phyloP scores from a whole-genome alignment of 768 basidiomycete genomes.

The Xerocomellus amylosporus region DNA sequence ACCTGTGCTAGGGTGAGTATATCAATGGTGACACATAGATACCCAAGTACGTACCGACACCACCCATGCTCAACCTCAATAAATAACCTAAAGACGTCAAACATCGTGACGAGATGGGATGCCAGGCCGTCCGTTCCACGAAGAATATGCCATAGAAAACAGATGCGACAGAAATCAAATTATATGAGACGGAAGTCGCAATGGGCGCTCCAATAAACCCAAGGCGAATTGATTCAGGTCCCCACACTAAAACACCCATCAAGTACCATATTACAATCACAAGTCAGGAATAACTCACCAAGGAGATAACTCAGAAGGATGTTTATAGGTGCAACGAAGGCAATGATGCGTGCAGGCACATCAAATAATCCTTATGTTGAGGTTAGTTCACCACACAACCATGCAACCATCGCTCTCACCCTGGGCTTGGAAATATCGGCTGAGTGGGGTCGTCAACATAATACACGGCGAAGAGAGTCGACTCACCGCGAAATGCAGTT shows the following conservation, averaged over 20 bases:
- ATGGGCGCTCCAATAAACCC: conserved; percentile 94
- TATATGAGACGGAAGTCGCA: conserved; percentile 84
- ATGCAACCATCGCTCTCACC: conserved; percentile 43
- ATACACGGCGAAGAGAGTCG: conserved; percentile 32
- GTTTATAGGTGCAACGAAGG: conserved; percentile 82
- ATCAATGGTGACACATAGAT: neutral
- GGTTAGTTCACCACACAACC: neutral
- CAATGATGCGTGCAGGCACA: conserved; percentile 80
- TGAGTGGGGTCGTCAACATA: conserved; percentile 45
- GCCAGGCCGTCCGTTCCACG: conserved; percentile 77
- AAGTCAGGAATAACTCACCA: conserved; percentile 41
- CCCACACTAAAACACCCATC: conserved; percentile 80
- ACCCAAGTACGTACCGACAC: conserved; percentile 53
- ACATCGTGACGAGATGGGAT: conserved; percentile 64
- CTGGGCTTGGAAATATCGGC: conserved; percentile 70
- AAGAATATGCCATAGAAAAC: conserved; percentile 62
- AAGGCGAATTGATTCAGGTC: conserved; percentile 72
- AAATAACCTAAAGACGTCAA: conserved; percentile 68
- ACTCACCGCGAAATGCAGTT: conserved; percentile 49
- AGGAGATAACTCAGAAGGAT: conserved; percentile 79
- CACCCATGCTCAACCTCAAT: conserved; percentile 74
- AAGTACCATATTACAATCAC: conserved; percentile 1
- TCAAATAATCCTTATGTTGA: conserved; percentile 60
- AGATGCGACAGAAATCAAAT: conserved; percentile 65
- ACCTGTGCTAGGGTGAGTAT: conserved; percentile 32